Percentiles rank a stretch among this genome's conserved stretches.
These are phyloP conservation scores for Colletotrichum sidae DNA, from an alignment of 2,329 filamentous ascomycete species.

Conservation along the genomic window DNA sequence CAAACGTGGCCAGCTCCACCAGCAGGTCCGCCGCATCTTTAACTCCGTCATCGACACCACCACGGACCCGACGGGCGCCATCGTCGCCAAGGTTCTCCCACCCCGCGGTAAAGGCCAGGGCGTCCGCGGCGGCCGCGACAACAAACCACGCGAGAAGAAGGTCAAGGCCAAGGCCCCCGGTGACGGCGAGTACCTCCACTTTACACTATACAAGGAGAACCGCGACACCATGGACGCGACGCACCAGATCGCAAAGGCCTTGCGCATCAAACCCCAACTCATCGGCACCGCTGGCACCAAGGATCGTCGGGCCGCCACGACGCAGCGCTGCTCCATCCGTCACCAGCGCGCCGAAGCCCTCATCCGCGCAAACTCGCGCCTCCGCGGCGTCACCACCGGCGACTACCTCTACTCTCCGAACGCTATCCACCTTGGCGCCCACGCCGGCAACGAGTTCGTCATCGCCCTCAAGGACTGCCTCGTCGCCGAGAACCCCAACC, in stretches of 20 bases:
- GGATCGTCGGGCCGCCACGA: constrained; percentile 87
- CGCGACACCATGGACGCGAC: constrained; percentile 95
- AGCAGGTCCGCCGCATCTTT: constrained; percentile 82
- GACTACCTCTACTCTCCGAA: constrained; percentile 82
- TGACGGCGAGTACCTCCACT: constrained; percentile 84
- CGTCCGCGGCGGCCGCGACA: constrained; percentile 42
- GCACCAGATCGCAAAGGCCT: constrained; percentile 77
- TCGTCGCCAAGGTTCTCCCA: constrained; percentile 74
- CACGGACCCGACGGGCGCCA: constrained; percentile 69
- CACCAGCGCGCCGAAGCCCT: constrained; percentile 68
- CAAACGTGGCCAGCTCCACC: constrained; percentile 62
- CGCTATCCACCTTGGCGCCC: constrained; percentile 83
- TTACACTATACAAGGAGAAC: constrained; percentile 96
- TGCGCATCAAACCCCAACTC: constrained; percentile 79
- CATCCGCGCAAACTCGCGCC: constrained; percentile 71
- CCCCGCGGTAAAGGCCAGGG: constrained; percentile 44
- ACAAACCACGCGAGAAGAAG: constrained; percentile 23
- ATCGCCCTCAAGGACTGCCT: constrained; percentile 90
- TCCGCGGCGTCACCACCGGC: constrained; percentile 75
- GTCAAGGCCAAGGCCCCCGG: constrained; percentile 38
- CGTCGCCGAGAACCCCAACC: constrained; percentile 53
- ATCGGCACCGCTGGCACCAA: constrained; percentile 88
- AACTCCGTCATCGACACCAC: constrained; percentile 80
- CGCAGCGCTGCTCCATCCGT: constrained; percentile 80
- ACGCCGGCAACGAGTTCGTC: constrained; percentile 90